A percentile compares a stretch with the other conserved stretches of the same genome.
These are phyloP conservation scores for Hypholoma sublateritium DNA, from an alignment of 768 basidiomycete species.

Conservation along the genomic window DNA sequence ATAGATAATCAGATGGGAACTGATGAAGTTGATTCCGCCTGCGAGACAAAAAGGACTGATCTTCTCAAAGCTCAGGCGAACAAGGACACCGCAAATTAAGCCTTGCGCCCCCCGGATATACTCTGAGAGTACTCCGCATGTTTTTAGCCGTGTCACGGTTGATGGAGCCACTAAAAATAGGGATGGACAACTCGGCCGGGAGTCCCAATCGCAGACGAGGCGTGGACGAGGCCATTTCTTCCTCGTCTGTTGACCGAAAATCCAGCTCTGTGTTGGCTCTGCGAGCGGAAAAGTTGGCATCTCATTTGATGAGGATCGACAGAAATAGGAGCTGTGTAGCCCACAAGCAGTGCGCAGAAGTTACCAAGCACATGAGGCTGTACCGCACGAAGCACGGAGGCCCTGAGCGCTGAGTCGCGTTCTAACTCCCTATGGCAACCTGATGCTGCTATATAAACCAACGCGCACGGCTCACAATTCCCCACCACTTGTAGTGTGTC, in stretches of 20 bases:
- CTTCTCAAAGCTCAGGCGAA: no score
- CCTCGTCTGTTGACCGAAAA: neutral
- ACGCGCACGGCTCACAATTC: slow-evolving; percentile 1
- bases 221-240: no score
- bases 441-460: slow-evolving; percentile 17
- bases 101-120: no score
- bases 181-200: no score
- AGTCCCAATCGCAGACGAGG: no score
- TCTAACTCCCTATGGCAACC: slow-evolving; percentile 22
- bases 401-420: slow-evolving; percentile 6
- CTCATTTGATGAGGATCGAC: neutral
- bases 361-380: slow-evolving; percentile 5
- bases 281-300: neutral
- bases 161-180: no score
- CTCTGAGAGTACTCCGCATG: no score
- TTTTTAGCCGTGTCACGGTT: no score
- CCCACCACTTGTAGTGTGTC: slow-evolving; percentile 30
- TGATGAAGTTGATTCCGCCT: no score
- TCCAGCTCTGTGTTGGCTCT: neutral
- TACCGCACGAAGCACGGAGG: slow-evolving; percentile 1
- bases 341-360: neutral
- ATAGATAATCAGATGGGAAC: no score
- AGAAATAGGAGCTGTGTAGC: neutral
- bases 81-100: no score
- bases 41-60: no score